These are phyloP conservation scores for Kodamaea laetipori DNA, from an alignment of 805 yeast genomes.

Conservation along the genomic window DNA sequence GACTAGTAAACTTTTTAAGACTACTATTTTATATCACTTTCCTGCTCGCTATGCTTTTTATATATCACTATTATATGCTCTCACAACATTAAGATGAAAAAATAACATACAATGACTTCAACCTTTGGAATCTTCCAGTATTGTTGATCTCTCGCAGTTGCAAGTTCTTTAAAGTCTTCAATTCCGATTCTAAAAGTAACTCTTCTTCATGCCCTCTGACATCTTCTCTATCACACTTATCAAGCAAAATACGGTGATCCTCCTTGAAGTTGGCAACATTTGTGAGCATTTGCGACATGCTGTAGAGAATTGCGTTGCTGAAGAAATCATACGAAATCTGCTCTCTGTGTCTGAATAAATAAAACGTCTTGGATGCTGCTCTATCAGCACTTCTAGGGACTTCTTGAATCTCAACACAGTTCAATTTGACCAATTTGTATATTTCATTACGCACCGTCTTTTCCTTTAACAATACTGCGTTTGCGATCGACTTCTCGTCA, in stretches of 20 bases:
- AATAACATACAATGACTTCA: conserved; percentile 58
- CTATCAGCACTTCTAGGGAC: conserved; percentile 90
- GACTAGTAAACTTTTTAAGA: not conserved
- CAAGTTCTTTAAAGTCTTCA: conserved; percentile 65
- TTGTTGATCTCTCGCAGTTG: conserved; percentile 57
- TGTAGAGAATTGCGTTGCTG: conserved; percentile 47
- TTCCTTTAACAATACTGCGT: conserved; percentile 74
- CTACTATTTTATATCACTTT: too few relatives aligned
- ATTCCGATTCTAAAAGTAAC: conserved; percentile 71
- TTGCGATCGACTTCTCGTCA: conserved; percentile 82
- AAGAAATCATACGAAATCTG: conserved; percentile 35
- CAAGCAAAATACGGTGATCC: conserved; percentile 66
- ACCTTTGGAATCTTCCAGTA: conserved; percentile 56
- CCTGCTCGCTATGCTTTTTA: too few relatives aligned
- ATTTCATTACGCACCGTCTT: conserved; percentile 72
- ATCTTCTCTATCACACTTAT: conserved; percentile 86
- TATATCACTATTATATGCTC: too few relatives aligned
- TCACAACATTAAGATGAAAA: conserved; percentile 20
- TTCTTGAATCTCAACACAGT: conserved; percentile 86
- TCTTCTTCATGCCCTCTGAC: conserved; percentile 81
- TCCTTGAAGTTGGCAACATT: conserved; percentile 54
- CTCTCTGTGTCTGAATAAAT: conserved; percentile 69
- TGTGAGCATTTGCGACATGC: conserved; percentile 54
- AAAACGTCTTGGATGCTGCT: conserved; percentile 86
- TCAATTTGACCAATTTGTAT: conserved; percentile 63